Conservation (phyloP, 148 eudicot species). For the Rhododendron ovatum region DNA sequence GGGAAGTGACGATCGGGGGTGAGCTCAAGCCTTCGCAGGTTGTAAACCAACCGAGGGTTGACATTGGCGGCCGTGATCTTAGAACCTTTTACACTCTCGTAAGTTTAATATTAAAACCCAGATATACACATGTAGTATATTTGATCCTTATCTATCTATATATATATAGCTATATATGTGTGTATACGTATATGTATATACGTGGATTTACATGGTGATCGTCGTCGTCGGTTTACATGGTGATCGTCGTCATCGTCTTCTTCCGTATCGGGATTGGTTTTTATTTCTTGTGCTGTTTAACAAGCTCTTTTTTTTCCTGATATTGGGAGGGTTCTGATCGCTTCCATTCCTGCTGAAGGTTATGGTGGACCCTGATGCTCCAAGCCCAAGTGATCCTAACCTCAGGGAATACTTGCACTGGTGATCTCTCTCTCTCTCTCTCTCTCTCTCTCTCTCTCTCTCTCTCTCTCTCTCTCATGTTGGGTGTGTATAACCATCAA, state of each 20-base stretch:
- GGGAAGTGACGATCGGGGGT: slow-evolving; percentile 58
- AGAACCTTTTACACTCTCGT: slow-evolving; percentile 78
- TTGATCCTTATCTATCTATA: not conserved
- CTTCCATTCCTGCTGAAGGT: slow-evolving; percentile 29
- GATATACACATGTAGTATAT: not conserved
- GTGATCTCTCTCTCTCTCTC: slow-evolving; percentile 26
- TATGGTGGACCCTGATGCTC: slow-evolving; percentile 97
- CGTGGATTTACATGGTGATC: not conserved
- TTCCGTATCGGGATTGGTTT: too few species aligned
- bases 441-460: slow-evolving; percentile 4
- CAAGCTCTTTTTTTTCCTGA: too few species aligned
- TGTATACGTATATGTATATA: not conserved
- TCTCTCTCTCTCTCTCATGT: not conserved
- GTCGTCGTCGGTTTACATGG: too few species aligned
- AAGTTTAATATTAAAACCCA: not conserved
- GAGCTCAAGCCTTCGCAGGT: slow-evolving; percentile 79
- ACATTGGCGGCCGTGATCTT: slow-evolving; percentile 72
- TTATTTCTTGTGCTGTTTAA: too few species aligned
- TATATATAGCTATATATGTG: too few species aligned
- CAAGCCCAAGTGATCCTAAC: slow-evolving; percentile 80
- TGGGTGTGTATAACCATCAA: not conserved
- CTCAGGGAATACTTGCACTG: slow-evolving; percentile 83
- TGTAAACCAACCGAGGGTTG: slow-evolving; percentile 68
- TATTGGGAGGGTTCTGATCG: not conserved
- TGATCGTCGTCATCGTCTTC: not conserved